Evolutionary conservation across 495 filamentous ascomycete species (phyloP).

Genomic region (Penicillium desertorum): DNA sequence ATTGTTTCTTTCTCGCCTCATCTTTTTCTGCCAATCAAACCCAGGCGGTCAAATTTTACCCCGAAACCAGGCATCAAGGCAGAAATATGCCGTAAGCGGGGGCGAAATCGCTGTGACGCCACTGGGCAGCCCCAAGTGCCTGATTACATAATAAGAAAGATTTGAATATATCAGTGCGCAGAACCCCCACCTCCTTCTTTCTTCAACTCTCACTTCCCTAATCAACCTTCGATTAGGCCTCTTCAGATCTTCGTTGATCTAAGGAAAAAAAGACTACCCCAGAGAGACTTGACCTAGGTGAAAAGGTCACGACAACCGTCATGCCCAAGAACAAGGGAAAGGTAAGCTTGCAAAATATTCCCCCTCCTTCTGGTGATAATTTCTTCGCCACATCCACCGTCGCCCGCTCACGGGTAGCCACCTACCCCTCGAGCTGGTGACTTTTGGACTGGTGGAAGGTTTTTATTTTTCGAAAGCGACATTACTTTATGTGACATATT

Average conservation of each 20-base stretch:
- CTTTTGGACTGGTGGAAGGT: not conserved
- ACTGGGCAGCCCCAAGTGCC: constrained; percentile 30
- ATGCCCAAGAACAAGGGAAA: constrained; percentile 99
- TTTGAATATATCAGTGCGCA: constrained; percentile 25
- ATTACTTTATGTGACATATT: constrained; percentile 7
- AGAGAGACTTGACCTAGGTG: constrained; percentile 29
- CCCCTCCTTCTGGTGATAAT: constrained; percentile 29
- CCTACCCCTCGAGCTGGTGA: not conserved
- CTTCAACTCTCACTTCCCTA: constrained; percentile 16
- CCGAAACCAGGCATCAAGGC: constrained; percentile 8
- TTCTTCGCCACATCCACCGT: constrained; percentile 26
- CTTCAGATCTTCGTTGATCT: constrained; percentile 19
- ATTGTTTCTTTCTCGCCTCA: not conserved
- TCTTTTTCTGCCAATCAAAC: constrained; percentile 19
- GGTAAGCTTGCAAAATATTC: constrained; percentile 54
- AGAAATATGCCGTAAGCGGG: not conserved
- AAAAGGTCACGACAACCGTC: constrained; percentile 39
- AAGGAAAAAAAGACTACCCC: constrained; percentile 5
- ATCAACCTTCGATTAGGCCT: constrained; percentile 10
- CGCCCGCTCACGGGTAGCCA: constrained; percentile 14
- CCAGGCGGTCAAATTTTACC: constrained; percentile 22
- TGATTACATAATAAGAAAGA: constrained; percentile 33
- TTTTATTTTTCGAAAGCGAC: not conserved
- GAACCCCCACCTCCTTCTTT: constrained; percentile 22
- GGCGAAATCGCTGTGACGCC: constrained; percentile 15